A percentile compares a stretch with the other conserved stretches of the same genome.
Conservation (phyloP, 225 moss, liverwort and hornwort species). For the Climacium dendroides region DNA sequence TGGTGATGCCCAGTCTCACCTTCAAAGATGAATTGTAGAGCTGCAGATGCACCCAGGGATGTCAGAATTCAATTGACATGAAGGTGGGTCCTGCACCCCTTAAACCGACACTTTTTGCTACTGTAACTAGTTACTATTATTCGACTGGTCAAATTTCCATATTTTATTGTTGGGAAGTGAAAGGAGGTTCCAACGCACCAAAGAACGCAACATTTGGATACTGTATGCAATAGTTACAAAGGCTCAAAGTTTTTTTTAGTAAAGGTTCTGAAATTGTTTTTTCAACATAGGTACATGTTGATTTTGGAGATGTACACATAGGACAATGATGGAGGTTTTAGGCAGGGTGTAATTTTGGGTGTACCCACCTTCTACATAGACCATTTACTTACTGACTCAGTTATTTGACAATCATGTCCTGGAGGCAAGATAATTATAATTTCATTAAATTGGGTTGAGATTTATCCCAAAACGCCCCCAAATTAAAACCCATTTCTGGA, state of each 20-base stretch:
- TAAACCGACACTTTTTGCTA: background rate
- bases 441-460: background rate
- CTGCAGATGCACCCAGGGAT: background rate
- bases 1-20: slow-evolving; percentile 24
- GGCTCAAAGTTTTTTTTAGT: background rate
- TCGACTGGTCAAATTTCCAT: too few species aligned
- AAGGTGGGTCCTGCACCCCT: background rate
- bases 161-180: background rate
- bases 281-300: background rate
- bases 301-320: background rate
- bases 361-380: background rate
- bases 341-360: accelerated
- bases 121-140: background rate
- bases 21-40: slow-evolving; percentile 20
- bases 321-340: background rate
- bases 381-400: background rate
- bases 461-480: too few species aligned
- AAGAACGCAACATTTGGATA: background rate
- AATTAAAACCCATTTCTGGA: too few species aligned
- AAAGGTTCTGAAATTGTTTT: background rate
- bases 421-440: background rate
- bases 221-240: background rate
- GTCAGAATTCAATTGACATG: background rate
- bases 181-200: background rate
- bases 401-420: background rate